Evolutionary conservation across 169 alveolate species (phyloP).

Genomic region (Amoebophrya sp.): DNA sequence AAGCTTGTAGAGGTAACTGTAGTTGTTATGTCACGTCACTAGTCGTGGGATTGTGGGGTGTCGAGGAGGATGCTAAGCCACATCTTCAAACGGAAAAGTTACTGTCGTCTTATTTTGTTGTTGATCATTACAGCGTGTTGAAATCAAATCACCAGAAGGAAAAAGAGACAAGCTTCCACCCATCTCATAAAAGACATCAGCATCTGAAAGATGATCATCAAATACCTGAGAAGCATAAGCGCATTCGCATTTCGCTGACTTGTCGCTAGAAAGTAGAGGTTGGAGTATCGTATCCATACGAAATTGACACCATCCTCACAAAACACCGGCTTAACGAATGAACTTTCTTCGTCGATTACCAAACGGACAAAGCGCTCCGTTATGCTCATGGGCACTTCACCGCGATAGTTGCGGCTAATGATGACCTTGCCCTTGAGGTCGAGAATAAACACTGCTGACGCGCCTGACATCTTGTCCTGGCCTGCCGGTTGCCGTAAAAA

Average conservation of each 20-base stretch:
- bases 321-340: conserved; percentile 39
- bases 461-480: neutral
- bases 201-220: neutral
- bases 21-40: neutral
- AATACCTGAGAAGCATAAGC: conserved; percentile 57
- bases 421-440: conserved; percentile 22
- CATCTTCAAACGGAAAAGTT: neutral
- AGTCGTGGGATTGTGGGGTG: neutral
- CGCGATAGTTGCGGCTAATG: conserved; percentile 73
- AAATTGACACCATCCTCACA: conserved; percentile 81
- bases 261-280: conserved; percentile 76
- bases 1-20: conserved; percentile 67
- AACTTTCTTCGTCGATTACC: neutral
- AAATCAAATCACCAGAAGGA: too few relatives aligned
- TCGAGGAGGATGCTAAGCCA: neutral
- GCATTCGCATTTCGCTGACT: conserved; percentile 68
- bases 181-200: neutral
- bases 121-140: too few relatives aligned
- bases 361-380: conserved; percentile 41
- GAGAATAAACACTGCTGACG: neutral
- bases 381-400: conserved; percentile 73
- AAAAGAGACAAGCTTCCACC: neutral
- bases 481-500: too few relatives aligned
- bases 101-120: too few relatives aligned
- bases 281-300: conserved; percentile 92